phyloP scores from a whole-genome alignment of 441 rosid species.

The Monsonia emarginata region DNA sequence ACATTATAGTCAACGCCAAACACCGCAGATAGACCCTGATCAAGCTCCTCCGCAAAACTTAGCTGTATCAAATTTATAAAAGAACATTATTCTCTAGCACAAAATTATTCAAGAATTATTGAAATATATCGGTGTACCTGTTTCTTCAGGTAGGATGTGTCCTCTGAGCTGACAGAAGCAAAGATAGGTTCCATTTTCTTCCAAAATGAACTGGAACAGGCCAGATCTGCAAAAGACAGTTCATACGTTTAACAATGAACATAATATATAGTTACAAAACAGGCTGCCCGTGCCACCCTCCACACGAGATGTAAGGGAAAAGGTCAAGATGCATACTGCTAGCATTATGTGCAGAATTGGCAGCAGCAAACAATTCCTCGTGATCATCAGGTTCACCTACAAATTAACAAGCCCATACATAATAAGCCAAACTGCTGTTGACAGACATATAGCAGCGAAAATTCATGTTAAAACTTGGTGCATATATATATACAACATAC shows the following conservation, averaged over 20 bases:
- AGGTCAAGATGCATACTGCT: constrained; percentile 36
- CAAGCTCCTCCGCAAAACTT: not conserved
- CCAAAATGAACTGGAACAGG: constrained; percentile 72
- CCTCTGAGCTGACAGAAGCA: constrained; percentile 49
- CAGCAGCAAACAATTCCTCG: constrained; percentile 73
- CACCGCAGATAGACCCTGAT: not conserved
- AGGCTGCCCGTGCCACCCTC: not conserved
- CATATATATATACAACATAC: not conserved
- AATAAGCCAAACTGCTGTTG: not conserved
- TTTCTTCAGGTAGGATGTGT: constrained; percentile 58
- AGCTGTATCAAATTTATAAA: constrained; percentile 1
- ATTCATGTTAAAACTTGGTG: not conserved
- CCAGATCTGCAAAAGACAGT: constrained; percentile 38
- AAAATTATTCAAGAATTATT: constrained; percentile 12
- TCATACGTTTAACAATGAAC: not conserved
- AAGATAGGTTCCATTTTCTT: constrained; percentile 72
- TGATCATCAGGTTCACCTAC: constrained; percentile 82
- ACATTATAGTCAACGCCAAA: not conserved
- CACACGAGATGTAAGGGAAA: not conserved
- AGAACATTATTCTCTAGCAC: not conserved
- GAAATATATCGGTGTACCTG: constrained; percentile 36
- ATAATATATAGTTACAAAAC: constrained; percentile 1
- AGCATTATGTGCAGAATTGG: constrained; percentile 59
- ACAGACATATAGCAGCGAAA: not conserved
- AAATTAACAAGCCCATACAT: constrained; percentile 16